Percentiles rank a stretch among this genome's conserved stretches.
phyloP scores from a whole-genome alignment of 2,329 filamentous ascomycete species.

The Stagonosporopsis chrysanthemi region DNA sequence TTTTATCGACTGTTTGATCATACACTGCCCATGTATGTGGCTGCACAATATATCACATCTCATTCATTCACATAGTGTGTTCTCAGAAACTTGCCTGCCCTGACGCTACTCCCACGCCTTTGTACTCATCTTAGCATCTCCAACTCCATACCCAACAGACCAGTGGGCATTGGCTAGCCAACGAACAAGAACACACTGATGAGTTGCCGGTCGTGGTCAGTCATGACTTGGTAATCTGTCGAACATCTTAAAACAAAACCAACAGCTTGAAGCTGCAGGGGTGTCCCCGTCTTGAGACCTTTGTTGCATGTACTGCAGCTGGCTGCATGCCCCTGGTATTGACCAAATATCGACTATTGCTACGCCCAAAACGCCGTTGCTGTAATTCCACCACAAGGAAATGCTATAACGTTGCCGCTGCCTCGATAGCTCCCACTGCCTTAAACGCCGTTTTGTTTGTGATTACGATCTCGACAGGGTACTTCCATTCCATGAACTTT shows the following conservation, averaged over 20 bases:
- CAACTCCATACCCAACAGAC: too few species aligned
- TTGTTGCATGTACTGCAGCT: background rate
- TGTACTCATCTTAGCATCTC: too few species aligned
- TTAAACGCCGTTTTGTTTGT: slow-evolving; percentile 57
- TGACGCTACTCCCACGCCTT: too few species aligned
- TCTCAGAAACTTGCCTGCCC: too few species aligned
- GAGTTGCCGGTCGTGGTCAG: too few species aligned
- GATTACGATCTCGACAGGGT: slow-evolving; percentile 75
- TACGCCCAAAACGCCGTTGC: slow-evolving; percentile 20
- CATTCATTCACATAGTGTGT: too few species aligned
- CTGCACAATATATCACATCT: background rate
- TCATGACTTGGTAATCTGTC: background rate
- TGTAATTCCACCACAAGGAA: slow-evolving; percentile 1
- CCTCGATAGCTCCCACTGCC: slow-evolving; percentile 55
- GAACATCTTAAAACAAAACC: background rate
- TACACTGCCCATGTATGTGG: background rate
- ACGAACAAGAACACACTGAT: too few species aligned
- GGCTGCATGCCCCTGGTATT: background rate
- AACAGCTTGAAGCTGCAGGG: background rate
- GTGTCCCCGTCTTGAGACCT: background rate
- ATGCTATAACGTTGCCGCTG: slow-evolving; percentile 53
- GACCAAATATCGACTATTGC: background rate
- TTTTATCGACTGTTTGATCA: background rate
- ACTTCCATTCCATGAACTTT: slow-evolving; percentile 93
- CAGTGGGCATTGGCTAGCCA: too few species aligned